Conservation (phyloP, 345 rosid genomes). For the Psidium guajava region DNA sequence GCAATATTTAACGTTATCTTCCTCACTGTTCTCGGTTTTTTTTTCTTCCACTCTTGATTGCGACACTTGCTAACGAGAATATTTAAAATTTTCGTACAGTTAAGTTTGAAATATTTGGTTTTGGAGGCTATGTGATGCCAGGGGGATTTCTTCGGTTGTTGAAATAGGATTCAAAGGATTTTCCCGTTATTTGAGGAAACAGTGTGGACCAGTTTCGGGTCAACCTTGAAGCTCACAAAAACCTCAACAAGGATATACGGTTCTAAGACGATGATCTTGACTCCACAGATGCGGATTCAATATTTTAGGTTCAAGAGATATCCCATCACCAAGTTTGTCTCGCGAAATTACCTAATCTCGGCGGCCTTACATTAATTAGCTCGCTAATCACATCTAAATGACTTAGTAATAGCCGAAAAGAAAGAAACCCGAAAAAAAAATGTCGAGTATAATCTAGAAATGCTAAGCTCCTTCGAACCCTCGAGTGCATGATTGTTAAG, state of each 20-base stretch:
- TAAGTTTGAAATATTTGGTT: neutral
- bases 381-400: neutral
- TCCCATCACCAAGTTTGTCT: neutral
- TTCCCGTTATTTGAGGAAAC: neutral
- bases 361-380: neutral
- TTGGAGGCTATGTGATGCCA: neutral
- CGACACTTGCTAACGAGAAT: neutral
- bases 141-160: neutral
- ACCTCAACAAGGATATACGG: neutral
- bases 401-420: neutral
- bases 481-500: neutral
- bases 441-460: neutral
- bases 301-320: neutral
- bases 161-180: neutral
- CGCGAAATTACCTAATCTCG: neutral
- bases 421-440: neutral
- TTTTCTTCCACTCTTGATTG: neutral
- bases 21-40: neutral
- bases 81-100: neutral
- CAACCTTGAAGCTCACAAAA: neutral
- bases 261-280: neutral
- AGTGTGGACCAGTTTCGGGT: neutral
- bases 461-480: neutral
- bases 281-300: neutral
- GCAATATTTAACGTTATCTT: neutral